Base-by-base conservation (phyloP, 2,329 filamentous ascomycete species). In the Parastagonospora nodorum region DNA sequence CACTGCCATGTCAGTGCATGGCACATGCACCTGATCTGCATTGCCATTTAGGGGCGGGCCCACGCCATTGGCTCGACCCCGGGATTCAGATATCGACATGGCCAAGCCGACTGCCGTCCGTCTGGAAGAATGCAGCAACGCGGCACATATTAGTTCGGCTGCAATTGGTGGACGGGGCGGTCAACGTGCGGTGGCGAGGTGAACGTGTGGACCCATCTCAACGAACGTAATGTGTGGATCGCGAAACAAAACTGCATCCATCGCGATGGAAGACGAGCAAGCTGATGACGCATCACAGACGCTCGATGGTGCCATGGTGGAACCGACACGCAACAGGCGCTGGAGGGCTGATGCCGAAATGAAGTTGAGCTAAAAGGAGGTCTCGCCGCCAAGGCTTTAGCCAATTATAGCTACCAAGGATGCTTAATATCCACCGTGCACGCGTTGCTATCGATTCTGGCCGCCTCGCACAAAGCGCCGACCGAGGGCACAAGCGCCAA, bases 301-400 rank as follows among this genome's bases (percentile, higher is more conserved):
- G 35, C 35, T 37, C 44, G 43, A 48, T 40, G 40, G 36, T 9
- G 30, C 31, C 38, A 42, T 41, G 15, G 42, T 12, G 27, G 32
- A 38, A 41, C 9, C 28, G 32, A 28, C 24, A 24, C 31, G 33
- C 15, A 29, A 16, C 36, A 41, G 39, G 50, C 48, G 48, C 33
- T 47, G 33, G 27, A 43, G 49, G 52, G 48, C 28, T 50, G 50
- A 50, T 46, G 50, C 53, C 62, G 63, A 65, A 64, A 67, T 65
- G 58, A 65, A 60, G 49, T 37, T 51, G 47, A 48, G 49, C 47
- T 35, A 42, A 51, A 55, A 57, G 28, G 47, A 53, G 41, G 15
- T 16, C 5, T 42, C 48, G 31, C 15, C 28, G 39, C 39, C 19
- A n/a, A 31, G 36, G 30, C 15, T 53, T 50, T 63, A 65, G 38